phyloP scores from a whole-genome alignment of 495 filamentous ascomycete species.

The Hypoxylon crocopeplum region DNA sequence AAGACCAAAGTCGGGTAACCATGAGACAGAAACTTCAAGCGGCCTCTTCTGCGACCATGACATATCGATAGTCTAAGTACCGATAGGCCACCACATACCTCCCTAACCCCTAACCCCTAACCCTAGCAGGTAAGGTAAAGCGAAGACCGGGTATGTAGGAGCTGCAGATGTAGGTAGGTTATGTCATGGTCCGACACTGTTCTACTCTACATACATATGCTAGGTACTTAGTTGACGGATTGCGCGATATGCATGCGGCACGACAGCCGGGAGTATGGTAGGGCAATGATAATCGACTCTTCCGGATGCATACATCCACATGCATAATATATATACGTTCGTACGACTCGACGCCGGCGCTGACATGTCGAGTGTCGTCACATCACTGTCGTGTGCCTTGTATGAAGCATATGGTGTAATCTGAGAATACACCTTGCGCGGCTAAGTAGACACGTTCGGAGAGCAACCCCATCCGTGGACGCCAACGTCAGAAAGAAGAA shows the following conservation, averaged over 20 bases:
- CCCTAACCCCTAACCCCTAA: not conserved
- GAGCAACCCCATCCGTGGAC: too few species aligned
- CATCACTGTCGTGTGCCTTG: constrained; percentile 19
- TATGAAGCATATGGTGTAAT: too few species aligned
- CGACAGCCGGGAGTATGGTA: too few species aligned
- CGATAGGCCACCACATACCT: not conserved
- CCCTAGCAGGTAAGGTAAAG: too few species aligned
- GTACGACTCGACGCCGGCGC: constrained; percentile 5
- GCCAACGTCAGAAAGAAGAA: too few species aligned
- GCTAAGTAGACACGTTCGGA: too few species aligned
- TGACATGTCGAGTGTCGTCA: constrained; percentile 22
- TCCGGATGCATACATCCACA: too few species aligned
- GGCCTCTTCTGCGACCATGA: constrained; percentile 24
- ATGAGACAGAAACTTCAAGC: constrained; percentile 25
- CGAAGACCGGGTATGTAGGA: too few species aligned
- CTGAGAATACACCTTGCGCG: constrained; percentile 6
- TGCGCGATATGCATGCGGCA: too few species aligned
- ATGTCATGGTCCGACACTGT: constrained; percentile 3
- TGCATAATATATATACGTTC: not conserved
- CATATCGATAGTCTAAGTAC: constrained; percentile 14
- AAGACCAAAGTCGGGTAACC: constrained; percentile 2
- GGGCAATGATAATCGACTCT: too few species aligned
- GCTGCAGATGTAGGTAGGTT: too few species aligned
- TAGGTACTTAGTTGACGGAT: too few species aligned
- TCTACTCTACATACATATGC: not conserved